These are phyloP conservation scores for Fusarium sp. DNA, from an alignment of 2,329 filamentous ascomycete species.

Conservation along the genomic window DNA sequence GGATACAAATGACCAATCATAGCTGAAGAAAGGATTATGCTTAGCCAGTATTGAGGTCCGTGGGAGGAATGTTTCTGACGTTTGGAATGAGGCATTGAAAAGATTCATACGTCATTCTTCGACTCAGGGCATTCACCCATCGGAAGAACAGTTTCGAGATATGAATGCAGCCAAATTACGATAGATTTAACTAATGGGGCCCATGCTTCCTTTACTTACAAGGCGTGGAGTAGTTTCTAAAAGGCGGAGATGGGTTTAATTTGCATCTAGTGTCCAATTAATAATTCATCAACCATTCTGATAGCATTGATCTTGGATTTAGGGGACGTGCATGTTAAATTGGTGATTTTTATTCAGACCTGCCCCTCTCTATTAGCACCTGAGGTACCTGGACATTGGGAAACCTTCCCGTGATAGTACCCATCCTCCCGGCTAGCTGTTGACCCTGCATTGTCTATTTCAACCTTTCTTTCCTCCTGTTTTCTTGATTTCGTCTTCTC, in stretches of 20 bases:
- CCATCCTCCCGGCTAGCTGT: not conserved
- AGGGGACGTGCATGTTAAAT: conserved; percentile 13
- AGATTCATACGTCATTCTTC: not conserved
- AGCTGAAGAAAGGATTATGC: not conserved
- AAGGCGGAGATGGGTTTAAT: not conserved
- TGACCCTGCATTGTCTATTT: conserved; percentile 2
- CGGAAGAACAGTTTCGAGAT: not conserved
- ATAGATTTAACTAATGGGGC: not conserved
- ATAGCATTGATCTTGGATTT: conserved; percentile 9
- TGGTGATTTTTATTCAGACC: conserved; percentile 8
- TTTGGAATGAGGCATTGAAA: not conserved
- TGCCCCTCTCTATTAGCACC: not conserved
- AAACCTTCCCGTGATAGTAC: not conserved
- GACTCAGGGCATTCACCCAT: not conserved
- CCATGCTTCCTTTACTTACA: not conserved
- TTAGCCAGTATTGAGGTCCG: not conserved
- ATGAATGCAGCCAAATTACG: not conserved
- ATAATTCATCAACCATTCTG: not conserved
- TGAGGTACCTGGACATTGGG: not conserved
- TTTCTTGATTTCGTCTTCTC: not conserved
- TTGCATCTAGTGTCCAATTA: not conserved
- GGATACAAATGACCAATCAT: not conserved
- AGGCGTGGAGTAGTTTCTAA: not conserved
- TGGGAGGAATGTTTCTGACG: not conserved
- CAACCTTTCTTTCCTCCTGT: not conserved